Evolutionary conservation across 2,329 filamentous ascomycete species (phyloP), one percentile per base, ranked within the genome.

Genomic region (Colletotrichum sp.): DNA sequence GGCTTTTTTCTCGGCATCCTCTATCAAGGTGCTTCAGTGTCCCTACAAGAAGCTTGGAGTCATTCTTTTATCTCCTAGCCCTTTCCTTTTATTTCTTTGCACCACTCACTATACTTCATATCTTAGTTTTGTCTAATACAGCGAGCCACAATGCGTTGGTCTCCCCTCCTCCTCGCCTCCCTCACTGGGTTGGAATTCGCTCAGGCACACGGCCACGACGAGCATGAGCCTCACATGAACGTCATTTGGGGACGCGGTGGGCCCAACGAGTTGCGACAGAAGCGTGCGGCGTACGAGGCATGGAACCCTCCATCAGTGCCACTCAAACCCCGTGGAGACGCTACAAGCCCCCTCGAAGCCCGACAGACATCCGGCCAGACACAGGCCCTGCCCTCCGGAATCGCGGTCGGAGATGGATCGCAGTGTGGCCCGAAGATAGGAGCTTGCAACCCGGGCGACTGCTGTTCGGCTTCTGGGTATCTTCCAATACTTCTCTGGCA

Each of bases 391-490:
- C 66, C 67, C 10, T 61, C 48, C 12, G 18, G 43, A 6, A 69
- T 73, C 3, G 7, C 18, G 1, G 27, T 68, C 6, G 70, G 74
- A 27, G 74, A 76, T 7, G 66, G 80, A 39, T 77, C 71, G 1
- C 73, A 77, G 30, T 85, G 84, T 30, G 84, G 84, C 5, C 68
- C 78, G 3, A 76, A 76, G 0, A 25, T 76, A 28, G 83, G 81
- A 12, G 82, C 79, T 58, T 85, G 84, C 68, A 77, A 80, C 4
- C 52, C 75, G 8, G 83, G 82, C 3, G 79, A 81, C 48, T 85
- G 83, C 70, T 85, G 84, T 72, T 85, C 84, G 1, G 27, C 78
- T 6, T 80, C 80, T 77, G 83, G 83, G 82, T 84, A 58, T 34
- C 78, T 48, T 25, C 8, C 4, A 8, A 6, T 28, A 5, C 43